phyloP scores from a whole-genome alignment of 176 grass and related monocot species.

The Eragrostis curvula region DNA sequence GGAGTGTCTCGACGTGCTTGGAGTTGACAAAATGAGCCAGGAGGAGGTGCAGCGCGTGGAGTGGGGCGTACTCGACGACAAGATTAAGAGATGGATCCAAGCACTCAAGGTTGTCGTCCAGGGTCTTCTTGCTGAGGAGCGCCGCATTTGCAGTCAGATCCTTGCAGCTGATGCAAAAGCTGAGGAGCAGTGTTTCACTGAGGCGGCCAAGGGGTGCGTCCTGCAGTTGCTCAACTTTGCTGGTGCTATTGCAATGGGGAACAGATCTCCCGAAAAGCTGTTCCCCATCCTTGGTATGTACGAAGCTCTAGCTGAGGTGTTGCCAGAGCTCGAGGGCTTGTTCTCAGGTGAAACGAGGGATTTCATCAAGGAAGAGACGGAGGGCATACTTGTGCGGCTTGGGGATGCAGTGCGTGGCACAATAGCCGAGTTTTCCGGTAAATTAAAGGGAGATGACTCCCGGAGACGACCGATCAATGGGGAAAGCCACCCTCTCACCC shows the following conservation, averaged over 20 bases:
- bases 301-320: slow-evolving; percentile 71
- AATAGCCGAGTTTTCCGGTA: slow-evolving; percentile 66
- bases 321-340: slow-evolving; percentile 65
- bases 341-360: slow-evolving; percentile 67
- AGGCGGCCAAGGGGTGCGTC: slow-evolving; percentile 78
- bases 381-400: slow-evolving; percentile 63
- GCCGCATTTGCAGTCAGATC: slow-evolving; percentile 68
- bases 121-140: slow-evolving; percentile 70
- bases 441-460: slow-evolving; percentile 67
- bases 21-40: slow-evolving; percentile 75
- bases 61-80: slow-evolving; percentile 73
- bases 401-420: slow-evolving; percentile 74
- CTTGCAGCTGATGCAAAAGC: slow-evolving; percentile 43
- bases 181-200: slow-evolving; percentile 79
- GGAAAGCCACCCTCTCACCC: slow-evolving; percentile 81
- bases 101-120: slow-evolving; percentile 68
- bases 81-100: slow-evolving; percentile 95
- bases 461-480: slow-evolving; percentile 60
- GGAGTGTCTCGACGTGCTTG: slow-evolving; percentile 75
- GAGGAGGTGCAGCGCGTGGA: slow-evolving; percentile 89
- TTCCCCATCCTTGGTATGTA: slow-evolving; percentile 90
- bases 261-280: slow-evolving; percentile 71
- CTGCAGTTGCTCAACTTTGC: slow-evolving; percentile 91
- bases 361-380: slow-evolving; percentile 66
- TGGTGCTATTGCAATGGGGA: slow-evolving; percentile 83